Base-by-base conservation (phyloP, 164 flowering plant species). In the Vitis amurensis region DNA sequence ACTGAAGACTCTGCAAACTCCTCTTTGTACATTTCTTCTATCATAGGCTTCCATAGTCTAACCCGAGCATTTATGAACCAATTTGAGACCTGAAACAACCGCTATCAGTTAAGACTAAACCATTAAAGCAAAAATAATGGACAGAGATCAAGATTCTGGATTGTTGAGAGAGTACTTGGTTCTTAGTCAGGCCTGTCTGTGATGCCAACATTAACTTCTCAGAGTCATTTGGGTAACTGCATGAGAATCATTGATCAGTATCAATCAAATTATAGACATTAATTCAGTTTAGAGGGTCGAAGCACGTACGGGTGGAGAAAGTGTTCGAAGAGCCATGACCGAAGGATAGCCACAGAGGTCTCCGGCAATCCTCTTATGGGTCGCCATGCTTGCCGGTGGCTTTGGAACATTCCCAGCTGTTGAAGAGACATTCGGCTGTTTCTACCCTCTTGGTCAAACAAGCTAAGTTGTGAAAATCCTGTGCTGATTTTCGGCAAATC, bases 51-150 rank as follows among this genome's bases (percentile, higher is more conserved):
- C 97, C 97, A 90, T 12, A 93, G 81, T 51, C 95, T 78, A 37
- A 93, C 96, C 47, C 98, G 79, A 27, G 97, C 95, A 77, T 91
- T 91, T 68, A 93, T 93, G 69, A 91, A 91, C 97, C 98, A 91
- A 71, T 91, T 93, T 30, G 97, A 90, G 50, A 93, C 91, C 98
- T 91, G 74, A 59, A 78, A 73, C 12, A 70, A 50, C 53, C 44
- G 44, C 4, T 37, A 37, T 0, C 51, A 70, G 2, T 7, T 29
- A 44, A 13, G 17, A 14, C 49, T 27, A 49, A 23, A 1, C 8
- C 15, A 74, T 59, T n/a, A 37, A 60, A 16, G 55, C 71, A 73
- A 7, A 37, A 55, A 48, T 60, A 67, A 68, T 16, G 13, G 30
- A 2, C 10, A 31, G 48, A 4, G 8, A 23, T 8, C 17, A 63